A percentile compares a stretch with the other conserved stretches of the same genome.
Conservation (phyloP, 306 rosid species). For the Malus sieversii region DNA sequence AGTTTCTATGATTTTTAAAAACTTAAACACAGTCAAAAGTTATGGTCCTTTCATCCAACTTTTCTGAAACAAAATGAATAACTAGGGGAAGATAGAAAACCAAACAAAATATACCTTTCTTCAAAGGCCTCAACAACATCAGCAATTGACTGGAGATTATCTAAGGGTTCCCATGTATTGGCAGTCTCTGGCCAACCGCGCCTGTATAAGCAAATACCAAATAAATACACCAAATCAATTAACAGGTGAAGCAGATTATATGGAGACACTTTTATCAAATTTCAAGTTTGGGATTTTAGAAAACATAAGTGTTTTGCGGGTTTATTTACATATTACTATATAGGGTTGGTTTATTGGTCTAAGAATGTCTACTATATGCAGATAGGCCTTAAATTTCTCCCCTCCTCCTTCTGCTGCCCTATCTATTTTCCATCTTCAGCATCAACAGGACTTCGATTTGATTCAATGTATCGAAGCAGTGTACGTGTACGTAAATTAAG, state of each 20-base stretch:
- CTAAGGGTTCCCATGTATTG: conserved; percentile 94
- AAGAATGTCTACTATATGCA: background rate
- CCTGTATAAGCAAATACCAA: conserved; percentile 37
- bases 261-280: background rate
- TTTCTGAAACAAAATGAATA: background rate
- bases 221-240: conserved; percentile 3
- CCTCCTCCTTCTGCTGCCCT: background rate
- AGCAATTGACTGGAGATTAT: conserved; percentile 75
- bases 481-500: background rate
- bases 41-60: background rate
- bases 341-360: background rate
- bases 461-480: background rate
- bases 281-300: background rate
- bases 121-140: conserved; percentile 81
- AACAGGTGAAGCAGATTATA: background rate
- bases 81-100: background rate
- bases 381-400: background rate
- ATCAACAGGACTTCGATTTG: background rate
- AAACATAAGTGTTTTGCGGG: background rate
- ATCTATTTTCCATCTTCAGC: background rate
- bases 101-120: conserved; percentile 41
- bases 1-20: background rate
- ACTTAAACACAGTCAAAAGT: background rate
- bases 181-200: conserved; percentile 92
- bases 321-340: background rate